Percentiles rank a stretch among this genome's conserved stretches.
Evolutionary conservation across 2,329 filamentous ascomycete species (phyloP).

Genomic region (Fusarium fujikuroi): DNA sequence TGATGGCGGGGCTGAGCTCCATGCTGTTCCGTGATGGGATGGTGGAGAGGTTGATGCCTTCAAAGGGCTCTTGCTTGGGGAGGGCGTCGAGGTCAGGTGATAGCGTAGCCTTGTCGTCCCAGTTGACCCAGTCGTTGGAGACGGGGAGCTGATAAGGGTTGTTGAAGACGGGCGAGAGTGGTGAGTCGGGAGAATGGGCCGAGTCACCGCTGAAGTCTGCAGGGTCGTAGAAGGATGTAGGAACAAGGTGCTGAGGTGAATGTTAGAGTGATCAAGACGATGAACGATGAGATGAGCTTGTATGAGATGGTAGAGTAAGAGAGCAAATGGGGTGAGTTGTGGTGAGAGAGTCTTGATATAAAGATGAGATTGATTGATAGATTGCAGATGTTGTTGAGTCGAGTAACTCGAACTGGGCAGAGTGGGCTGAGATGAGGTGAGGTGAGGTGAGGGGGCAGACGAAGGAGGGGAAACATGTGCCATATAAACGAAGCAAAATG

Average conservation of each 20-base stretch:
- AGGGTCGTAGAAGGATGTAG: conserved; percentile 44
- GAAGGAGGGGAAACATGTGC: conserved; percentile 36
- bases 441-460: conserved; percentile 37
- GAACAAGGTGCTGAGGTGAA: conserved; percentile 35
- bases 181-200: conserved; percentile 44
- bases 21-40: conserved; percentile 43
- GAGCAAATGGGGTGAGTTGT: conserved; percentile 29
- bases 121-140: conserved; percentile 44
- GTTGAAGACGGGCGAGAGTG: conserved; percentile 43
- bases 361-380: conserved; percentile 29
- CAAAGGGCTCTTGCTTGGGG: conserved; percentile 45
- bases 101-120: conserved; percentile 45
- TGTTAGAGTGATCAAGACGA: conserved; percentile 32
- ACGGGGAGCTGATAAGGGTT: conserved; percentile 45
- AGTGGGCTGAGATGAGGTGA: conserved; percentile 40
- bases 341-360: conserved; percentile 34
- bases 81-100: conserved; percentile 43
- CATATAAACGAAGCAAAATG: conserved; percentile 43
- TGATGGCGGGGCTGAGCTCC: conserved; percentile 45
- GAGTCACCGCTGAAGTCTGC: conserved; percentile 45
- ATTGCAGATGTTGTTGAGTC: conserved; percentile 10
- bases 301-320: not conserved
- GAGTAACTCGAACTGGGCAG: conserved; percentile 24
- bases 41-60: conserved; percentile 42
- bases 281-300: not conserved